These are phyloP conservation scores for Aaosphaeria pasadenensis DNA, from an alignment of 2,329 filamentous ascomycete genomes.

Conservation along the genomic window DNA sequence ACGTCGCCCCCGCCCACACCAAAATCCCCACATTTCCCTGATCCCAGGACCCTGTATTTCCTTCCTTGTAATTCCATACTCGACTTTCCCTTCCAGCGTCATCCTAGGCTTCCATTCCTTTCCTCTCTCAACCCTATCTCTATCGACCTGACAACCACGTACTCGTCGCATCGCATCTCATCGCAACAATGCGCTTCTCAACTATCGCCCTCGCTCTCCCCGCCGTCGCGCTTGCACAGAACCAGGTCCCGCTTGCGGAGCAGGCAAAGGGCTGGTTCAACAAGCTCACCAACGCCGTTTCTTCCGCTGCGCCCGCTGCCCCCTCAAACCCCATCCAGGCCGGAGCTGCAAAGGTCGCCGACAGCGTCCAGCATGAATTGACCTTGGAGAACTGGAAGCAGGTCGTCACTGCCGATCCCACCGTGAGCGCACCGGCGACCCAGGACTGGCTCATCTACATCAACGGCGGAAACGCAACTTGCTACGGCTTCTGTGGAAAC, in stretches of 20 bases:
- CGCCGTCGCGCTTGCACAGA: constrained; percentile 50
- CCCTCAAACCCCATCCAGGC: constrained; percentile 41
- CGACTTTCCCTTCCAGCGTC: not conserved
- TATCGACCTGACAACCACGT: not conserved
- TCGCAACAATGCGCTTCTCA: constrained; percentile 51
- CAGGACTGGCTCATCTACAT: constrained; percentile 76
- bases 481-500: constrained; percentile 65
- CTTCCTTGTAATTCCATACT: constrained; percentile 2
- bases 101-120: not conserved
- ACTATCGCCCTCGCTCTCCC: constrained; percentile 52
- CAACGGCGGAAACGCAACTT: constrained; percentile 75
- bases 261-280: constrained; percentile 55
- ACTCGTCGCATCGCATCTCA: constrained; percentile 1
- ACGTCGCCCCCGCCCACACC: constrained; percentile 1
- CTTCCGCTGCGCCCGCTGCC: constrained; percentile 47
- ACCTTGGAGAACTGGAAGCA: constrained; percentile 70
- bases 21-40: constrained; percentile 16
- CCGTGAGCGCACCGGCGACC: constrained; percentile 56
- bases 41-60: constrained; percentile 20
- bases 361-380: constrained; percentile 55
- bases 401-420: constrained; percentile 59
- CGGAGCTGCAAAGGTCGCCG: constrained; percentile 51
- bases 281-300: constrained; percentile 55
- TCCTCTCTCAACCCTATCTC: not conserved
- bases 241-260: constrained; percentile 61